phyloP scores from a whole-genome alignment of 345 rosid genomes.

The Isatis tinctoria region DNA sequence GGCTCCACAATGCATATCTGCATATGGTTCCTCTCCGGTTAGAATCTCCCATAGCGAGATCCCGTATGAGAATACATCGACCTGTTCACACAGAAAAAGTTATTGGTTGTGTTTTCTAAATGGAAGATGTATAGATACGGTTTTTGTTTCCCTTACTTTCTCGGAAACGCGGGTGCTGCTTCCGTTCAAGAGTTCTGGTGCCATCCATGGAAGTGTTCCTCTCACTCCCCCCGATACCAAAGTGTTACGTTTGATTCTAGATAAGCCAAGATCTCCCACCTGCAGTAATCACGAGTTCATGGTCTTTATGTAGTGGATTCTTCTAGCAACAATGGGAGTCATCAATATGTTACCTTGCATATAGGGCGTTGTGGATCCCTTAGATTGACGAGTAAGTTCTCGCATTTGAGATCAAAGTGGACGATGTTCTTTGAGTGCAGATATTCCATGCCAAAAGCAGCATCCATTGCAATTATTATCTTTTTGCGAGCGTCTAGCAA shows the following conservation, averaged over 20 bases:
- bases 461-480: slow-evolving; percentile 67
- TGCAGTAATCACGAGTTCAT: slow-evolving; percentile 3
- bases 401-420: slow-evolving; percentile 71
- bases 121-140: neutral
- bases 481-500: slow-evolving; percentile 47
- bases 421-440: slow-evolving; percentile 63
- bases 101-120: neutral
- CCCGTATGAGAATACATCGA: slow-evolving; percentile 66
- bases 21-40: slow-evolving; percentile 73
- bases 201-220: slow-evolving; percentile 79
- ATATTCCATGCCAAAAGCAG: slow-evolving; percentile 85
- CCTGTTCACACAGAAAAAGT: neutral
- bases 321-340: neutral
- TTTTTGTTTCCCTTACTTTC: slow-evolving; percentile 38
- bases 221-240: slow-evolving; percentile 71
- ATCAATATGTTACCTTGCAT: slow-evolving; percentile 47
- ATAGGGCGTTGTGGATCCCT: slow-evolving; percentile 64
- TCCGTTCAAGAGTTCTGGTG: slow-evolving; percentile 65
- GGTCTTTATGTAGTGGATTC: neutral
- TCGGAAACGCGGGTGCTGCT: slow-evolving; percentile 64
- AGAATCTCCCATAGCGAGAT: slow-evolving; percentile 72
- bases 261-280: slow-evolving; percentile 77
- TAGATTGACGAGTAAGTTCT: slow-evolving; percentile 58
- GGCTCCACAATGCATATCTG: slow-evolving; percentile 77
- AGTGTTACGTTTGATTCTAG: slow-evolving; percentile 64